These are phyloP conservation scores for Bipolaris victoriae DNA, from an alignment of 2,329 filamentous ascomycete genomes.

Conservation along the genomic window DNA sequence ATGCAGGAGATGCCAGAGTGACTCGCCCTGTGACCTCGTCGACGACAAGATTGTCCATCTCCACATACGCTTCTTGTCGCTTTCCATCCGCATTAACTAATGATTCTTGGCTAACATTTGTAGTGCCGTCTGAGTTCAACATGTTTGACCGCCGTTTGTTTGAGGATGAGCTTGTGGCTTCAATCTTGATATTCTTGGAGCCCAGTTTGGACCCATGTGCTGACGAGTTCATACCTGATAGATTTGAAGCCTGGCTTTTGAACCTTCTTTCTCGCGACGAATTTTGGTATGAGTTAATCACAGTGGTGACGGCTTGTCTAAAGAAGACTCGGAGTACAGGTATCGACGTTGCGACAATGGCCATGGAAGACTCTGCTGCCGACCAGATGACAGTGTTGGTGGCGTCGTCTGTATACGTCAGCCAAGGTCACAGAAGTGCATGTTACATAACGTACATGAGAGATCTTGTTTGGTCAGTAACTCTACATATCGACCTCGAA, in stretches of 20 bases:
- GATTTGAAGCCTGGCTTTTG: background rate
- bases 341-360: conserved; percentile 10
- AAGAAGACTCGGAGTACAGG: conserved; percentile 14
- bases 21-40: background rate
- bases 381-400: conserved; percentile 12
- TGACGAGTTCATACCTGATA: background rate
- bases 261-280: background rate
- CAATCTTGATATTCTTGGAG: background rate
- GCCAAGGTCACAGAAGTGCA: background rate
- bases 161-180: background rate
- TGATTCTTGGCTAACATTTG: background rate
- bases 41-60: background rate
- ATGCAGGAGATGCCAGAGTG: background rate
- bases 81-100: background rate
- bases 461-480: conserved; percentile 2
- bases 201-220: background rate
- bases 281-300: background rate
- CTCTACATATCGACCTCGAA: conserved; percentile 6
- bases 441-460: background rate
- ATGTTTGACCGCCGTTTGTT: background rate
- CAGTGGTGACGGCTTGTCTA: conserved; percentile 1
- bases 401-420: conserved; percentile 8
- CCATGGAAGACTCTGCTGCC: conserved; percentile 7
- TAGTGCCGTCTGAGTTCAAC: background rate
- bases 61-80: background rate